phyloP scores from a whole-genome alignment of 2,329 filamentous ascomycete species.

The Coniochaeta ligniaria region DNA sequence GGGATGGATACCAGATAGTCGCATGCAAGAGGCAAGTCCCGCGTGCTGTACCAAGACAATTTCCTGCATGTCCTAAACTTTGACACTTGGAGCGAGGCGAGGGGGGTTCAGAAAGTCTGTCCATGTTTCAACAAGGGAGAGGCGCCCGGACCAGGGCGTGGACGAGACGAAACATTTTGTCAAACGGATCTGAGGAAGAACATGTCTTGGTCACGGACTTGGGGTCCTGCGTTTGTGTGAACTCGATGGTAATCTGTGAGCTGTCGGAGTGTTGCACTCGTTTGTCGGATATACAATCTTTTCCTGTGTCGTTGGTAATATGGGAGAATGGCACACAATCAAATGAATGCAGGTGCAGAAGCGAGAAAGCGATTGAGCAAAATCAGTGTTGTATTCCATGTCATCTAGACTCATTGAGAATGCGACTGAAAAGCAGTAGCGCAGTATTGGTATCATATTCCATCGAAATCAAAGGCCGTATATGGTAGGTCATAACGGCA shows the following conservation, averaged over 20 bases:
- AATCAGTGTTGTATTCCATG: neutral
- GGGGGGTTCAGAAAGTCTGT: neutral
- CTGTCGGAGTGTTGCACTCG: neutral
- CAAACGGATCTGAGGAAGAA: neutral
- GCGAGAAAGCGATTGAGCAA: neutral
- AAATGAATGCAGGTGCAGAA: neutral
- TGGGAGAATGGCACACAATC: neutral
- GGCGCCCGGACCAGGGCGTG: neutral
- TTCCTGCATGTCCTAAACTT: neutral
- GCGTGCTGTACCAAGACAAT: neutral
- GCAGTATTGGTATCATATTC: neutral
- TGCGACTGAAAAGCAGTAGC: neutral
- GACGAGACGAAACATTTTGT: slow-evolving; percentile 1
- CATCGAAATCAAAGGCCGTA: neutral
- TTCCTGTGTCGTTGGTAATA: neutral
- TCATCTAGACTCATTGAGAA: neutral
- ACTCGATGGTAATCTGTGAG: neutral
- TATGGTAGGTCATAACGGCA: neutral
- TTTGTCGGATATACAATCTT: neutral
- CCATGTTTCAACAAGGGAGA: neutral
- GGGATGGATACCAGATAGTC: neutral
- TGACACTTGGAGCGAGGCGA: neutral
- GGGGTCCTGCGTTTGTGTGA: neutral
- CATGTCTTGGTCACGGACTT: neutral
- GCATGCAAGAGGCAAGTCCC: neutral